Conservation (phyloP, 139 green algal genomes). For the Raphidocelis subcapitata region DNA sequence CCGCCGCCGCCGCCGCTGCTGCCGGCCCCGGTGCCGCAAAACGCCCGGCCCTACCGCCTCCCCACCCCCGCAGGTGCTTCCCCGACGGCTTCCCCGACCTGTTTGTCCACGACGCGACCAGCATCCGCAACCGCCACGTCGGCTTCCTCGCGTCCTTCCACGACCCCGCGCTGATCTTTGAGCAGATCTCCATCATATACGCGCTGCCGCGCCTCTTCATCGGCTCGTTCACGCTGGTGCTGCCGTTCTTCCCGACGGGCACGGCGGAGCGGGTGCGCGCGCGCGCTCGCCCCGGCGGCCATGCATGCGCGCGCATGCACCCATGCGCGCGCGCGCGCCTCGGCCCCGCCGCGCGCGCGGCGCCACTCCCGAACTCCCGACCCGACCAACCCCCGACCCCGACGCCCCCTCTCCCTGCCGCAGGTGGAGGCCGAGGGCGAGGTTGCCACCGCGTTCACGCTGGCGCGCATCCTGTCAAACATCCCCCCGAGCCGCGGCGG, state of each 20-base stretch:
- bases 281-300: too few relatives aligned
- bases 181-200: slow-evolving; percentile 98
- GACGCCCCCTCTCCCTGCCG: too few relatives aligned
- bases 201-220: slow-evolving; percentile 95
- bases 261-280: slow-evolving; percentile 70
- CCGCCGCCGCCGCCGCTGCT: not conserved
- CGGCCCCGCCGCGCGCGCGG: too few relatives aligned
- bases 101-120: slow-evolving; percentile 91
- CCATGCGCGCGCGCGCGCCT: too few relatives aligned
- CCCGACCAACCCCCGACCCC: too few relatives aligned
- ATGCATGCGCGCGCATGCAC: too few relatives aligned
- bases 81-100: slow-evolving; percentile 98
- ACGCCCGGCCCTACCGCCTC: not conserved
- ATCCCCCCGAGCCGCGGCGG: slow-evolving; percentile 92
- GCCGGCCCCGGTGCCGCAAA: too few relatives aligned
- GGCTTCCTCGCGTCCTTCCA: slow-evolving; percentile 97
- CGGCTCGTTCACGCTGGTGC: slow-evolving; percentile 94
- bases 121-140: slow-evolving; percentile 93
- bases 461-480: slow-evolving; percentile 94
- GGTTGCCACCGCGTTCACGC: slow-evolving; percentile 94
- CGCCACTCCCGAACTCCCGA: too few relatives aligned
- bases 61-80: slow-evolving; percentile 69
- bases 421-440: slow-evolving; percentile 89
- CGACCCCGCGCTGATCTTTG: slow-evolving; percentile 87
- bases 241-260: slow-evolving; percentile 98